phyloP scores from a whole-genome alignment of 2,329 filamentous ascomycete species.

The Cladorrhinum sp. region DNA sequence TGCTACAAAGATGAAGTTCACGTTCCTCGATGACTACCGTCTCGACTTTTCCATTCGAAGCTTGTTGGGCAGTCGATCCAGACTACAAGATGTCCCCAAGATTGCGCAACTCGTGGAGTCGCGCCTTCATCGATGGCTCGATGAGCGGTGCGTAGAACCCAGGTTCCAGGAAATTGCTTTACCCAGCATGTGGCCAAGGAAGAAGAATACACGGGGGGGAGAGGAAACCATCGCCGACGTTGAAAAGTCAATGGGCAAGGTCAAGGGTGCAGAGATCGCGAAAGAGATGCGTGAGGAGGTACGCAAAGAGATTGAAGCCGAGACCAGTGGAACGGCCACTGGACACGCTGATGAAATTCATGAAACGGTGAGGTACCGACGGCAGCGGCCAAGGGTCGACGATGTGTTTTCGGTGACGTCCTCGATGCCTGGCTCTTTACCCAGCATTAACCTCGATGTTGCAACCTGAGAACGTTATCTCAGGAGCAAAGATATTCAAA shows the following conservation, averaged over 20 bases:
- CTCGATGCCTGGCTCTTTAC: constrained; percentile 30
- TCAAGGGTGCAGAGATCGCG: constrained; percentile 52
- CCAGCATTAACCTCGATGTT: constrained; percentile 25
- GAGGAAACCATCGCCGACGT: constrained; percentile 54
- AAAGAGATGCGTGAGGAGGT: constrained; percentile 52
- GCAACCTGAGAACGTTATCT: constrained; percentile 18
- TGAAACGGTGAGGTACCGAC: constrained; percentile 33
- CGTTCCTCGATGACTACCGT: constrained; percentile 85
- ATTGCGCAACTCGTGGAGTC: constrained; percentile 81
- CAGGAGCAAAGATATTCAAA: no score
- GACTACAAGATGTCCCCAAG: constrained; percentile 82
- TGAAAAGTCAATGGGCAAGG: constrained; percentile 48
- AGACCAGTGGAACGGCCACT: constrained; percentile 32
- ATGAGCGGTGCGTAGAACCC: constrained; percentile 81
- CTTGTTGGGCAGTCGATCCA: constrained; percentile 73
- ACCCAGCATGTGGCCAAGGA: constrained; percentile 78
- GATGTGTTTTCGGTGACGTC: constrained; percentile 28
- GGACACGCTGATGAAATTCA: constrained; percentile 35
- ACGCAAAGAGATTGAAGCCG: constrained; percentile 45
- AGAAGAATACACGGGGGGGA: constrained; percentile 76
- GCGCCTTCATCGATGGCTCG: constrained; percentile 80
- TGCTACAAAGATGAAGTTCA: constrained; percentile 89
- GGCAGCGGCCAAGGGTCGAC: constrained; percentile 28
- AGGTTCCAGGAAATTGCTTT: constrained; percentile 83
- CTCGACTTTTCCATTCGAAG: constrained; percentile 80